Evolutionary conservation across 345 rosid genomes (phyloP).

Genomic region (Xanthoceras sorbifolium): DNA sequence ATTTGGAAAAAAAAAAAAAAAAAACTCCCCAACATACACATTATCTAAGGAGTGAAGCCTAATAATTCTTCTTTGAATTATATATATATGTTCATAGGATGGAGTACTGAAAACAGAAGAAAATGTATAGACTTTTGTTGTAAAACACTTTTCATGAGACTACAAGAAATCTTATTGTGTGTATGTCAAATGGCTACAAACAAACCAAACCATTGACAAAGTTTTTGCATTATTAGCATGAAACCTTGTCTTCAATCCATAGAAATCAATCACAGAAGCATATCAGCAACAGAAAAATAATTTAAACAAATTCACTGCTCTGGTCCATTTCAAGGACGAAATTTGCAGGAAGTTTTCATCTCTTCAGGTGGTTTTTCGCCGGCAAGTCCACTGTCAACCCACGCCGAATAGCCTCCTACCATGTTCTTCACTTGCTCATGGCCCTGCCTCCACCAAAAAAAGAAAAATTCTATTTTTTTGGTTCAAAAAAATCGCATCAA

Average conservation of each 20-base stretch:
- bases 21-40: too few species aligned
- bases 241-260: neutral
- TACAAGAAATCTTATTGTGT: neutral
- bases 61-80: too few species aligned
- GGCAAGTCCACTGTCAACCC: conserved; percentile 49
- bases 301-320: neutral
- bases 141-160: neutral
- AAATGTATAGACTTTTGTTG: neutral
- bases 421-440: conserved; percentile 43
- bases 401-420: conserved; percentile 57
- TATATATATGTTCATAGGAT: too few species aligned
- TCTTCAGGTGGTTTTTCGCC: conserved; percentile 42
- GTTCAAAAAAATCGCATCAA: too few species aligned
- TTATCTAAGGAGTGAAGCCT: too few species aligned
- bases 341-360: conserved; percentile 52
- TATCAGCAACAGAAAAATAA: neutral
- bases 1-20: too few species aligned
- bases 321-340: conserved; percentile 27
- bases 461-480: too few species aligned
- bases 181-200: neutral
- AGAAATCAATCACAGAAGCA: neutral
- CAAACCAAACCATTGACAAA: neutral
- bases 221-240: neutral
- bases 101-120: neutral
- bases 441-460: conserved; percentile 29